These are phyloP conservation scores for Metschnikowia kunwiensis DNA, from an alignment of 805 yeast genomes.

Conservation along the genomic window DNA sequence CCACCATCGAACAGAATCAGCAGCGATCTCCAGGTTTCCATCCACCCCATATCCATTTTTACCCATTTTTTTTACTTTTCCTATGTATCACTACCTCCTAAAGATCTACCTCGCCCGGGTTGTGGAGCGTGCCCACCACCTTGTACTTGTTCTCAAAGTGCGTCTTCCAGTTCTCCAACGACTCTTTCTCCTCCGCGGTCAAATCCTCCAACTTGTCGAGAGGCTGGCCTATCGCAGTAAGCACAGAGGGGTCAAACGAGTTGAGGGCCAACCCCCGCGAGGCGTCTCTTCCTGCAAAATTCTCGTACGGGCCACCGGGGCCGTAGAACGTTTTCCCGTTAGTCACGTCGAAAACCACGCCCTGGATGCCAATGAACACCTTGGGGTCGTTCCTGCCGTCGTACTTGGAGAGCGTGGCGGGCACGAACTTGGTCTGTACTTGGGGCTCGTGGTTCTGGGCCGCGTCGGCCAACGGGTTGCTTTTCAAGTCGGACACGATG, in stretches of 20 bases:
- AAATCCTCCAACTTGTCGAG: slow-evolving; percentile 70
- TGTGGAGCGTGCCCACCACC: slow-evolving; percentile 66
- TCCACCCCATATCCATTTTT: too few relatives aligned
- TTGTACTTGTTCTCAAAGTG: slow-evolving; percentile 82
- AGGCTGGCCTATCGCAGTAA: slow-evolving; percentile 71
- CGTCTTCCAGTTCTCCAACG: slow-evolving; percentile 80
- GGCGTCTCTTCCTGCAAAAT: slow-evolving; percentile 95
- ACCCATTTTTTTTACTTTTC: too few relatives aligned
- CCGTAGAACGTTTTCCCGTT: slow-evolving; percentile 84
- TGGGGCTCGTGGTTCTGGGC: slow-evolving; percentile 26
- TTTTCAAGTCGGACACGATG: slow-evolving; percentile 23
- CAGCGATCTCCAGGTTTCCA: too few relatives aligned
- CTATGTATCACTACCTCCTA: too few relatives aligned
- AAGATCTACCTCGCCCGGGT: slow-evolving; percentile 14
- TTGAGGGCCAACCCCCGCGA: slow-evolving; percentile 87
- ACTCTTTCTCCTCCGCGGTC: slow-evolving; percentile 53
- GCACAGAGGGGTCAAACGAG: slow-evolving; percentile 67
- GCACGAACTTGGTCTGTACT: slow-evolving; percentile 64
- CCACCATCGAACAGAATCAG: too few relatives aligned
- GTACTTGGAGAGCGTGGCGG: slow-evolving; percentile 64
- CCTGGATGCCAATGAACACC: slow-evolving; percentile 83
- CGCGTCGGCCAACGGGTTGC: slow-evolving; percentile 29
- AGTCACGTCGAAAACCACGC: slow-evolving; percentile 81
- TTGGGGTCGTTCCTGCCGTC: slow-evolving; percentile 79
- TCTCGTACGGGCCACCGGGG: slow-evolving; percentile 91